Base-by-base conservation (phyloP, 2,329 filamentous ascomycete genomes). In the Didymellaceae sp. region DNA sequence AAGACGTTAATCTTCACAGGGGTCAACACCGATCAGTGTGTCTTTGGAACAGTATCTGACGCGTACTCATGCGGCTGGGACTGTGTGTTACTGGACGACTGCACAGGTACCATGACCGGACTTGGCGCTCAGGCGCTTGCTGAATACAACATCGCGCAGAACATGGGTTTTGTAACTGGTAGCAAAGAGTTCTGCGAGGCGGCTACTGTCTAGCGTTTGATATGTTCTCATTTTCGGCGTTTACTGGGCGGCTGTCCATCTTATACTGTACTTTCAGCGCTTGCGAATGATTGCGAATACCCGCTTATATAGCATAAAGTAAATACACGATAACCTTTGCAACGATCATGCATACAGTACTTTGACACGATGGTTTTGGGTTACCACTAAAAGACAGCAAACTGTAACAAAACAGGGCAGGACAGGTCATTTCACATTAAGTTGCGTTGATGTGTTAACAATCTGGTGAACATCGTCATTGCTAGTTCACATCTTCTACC, bases 1-100 rank as follows among this genome's bases (percentile, higher is more conserved):
- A 75, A 74, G 57, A 76, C 74, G 1, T 53, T 77, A 16, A 56
- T 76, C 5, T 76, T 76, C 48, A 69, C 74, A 14, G 73, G 74
- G 17, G 72, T 76, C 41, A 77, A 76, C 54, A 77, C 74, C 8
- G 74, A 76, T 55, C 74, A 76, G 58, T 77, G 74, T 40, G 62
- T 76, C 9, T 70, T 76, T 21, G 74, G 74, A 18, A 76, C 74
- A 1, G 59, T 76, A 17, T 73, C 72, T 11, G 74, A 76, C 43
- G 71, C 74, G 1, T 77, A 76, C 59, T 72, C 67, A 13, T 76
- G 67, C 52, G 74, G 56, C 18, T 77, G 72, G 71, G 74, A 76
- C 47, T 75, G 73, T 65, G 63, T 77, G 33, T 61, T 76, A 14
- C 59, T 77, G 32, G 58, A 63, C 46, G 74, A 76, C 57, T 77